A percentile compares a stretch with the other conserved stretches of the same genome.
Conservation (phyloP, 108 stramenopile genomes). For the Discostella stelligeroides region DNA sequence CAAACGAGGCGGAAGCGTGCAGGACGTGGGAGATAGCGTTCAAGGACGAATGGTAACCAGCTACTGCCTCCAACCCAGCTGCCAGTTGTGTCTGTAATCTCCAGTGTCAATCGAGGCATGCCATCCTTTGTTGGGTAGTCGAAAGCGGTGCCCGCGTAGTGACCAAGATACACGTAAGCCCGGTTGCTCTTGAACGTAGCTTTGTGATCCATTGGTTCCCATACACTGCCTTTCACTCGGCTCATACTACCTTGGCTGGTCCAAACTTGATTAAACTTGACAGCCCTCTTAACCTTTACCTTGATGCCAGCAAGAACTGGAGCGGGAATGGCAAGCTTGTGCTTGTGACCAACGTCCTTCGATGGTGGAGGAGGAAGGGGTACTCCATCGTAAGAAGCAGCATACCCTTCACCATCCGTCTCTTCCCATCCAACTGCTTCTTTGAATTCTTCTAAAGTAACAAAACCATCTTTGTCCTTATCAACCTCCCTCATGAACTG, state of each 20-base stretch:
- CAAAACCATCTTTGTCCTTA: slow-evolving; percentile 92
- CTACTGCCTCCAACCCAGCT: slow-evolving; percentile 90
- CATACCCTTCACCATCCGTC: slow-evolving; percentile 58
- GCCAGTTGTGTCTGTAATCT: slow-evolving; percentile 93
- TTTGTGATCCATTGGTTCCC: slow-evolving; percentile 79
- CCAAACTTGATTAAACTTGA: slow-evolving; percentile 88
- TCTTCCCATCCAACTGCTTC: slow-evolving; percentile 91
- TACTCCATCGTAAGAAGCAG: slow-evolving; percentile 69
- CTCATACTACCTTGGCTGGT: slow-evolving; percentile 94
- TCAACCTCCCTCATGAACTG: slow-evolving; percentile 94
- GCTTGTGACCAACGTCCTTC: slow-evolving; percentile 73
- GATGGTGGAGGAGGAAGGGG: slow-evolving; percentile 81
- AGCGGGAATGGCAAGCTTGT: slow-evolving; percentile 84
- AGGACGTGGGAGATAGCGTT: slow-evolving; percentile 91
- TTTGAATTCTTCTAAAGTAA: slow-evolving; percentile 97
- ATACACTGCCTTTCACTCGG: slow-evolving; percentile 89
- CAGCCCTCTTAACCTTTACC: slow-evolving; percentile 92
- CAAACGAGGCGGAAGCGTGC: slow-evolving; percentile 95
- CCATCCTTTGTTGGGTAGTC: slow-evolving; percentile 87
- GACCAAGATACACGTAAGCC: slow-evolving; percentile 90
- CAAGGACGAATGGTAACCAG: slow-evolving; percentile 92
- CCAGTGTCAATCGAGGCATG: slow-evolving; percentile 78
- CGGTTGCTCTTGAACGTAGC: slow-evolving; percentile 82
- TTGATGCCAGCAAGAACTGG: slow-evolving; percentile 89
- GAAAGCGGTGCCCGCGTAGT: slow-evolving; percentile 87